Evolutionary conservation across 345 rosid genomes (phyloP).

Genomic region (Carallia brachiata): DNA sequence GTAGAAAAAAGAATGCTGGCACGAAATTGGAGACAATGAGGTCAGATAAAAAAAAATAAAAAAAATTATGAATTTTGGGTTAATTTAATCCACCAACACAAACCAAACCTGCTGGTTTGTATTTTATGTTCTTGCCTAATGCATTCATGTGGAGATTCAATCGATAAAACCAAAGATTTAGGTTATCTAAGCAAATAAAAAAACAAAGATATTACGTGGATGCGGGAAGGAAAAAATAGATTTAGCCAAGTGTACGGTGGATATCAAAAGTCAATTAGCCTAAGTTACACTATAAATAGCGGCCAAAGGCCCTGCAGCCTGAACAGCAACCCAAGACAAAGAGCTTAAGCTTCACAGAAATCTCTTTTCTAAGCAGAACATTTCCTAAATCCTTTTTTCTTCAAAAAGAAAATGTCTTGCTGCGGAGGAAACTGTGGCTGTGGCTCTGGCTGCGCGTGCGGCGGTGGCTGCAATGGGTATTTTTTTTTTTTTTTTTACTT

Average conservation of each 20-base stretch:
- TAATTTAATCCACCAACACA: no score
- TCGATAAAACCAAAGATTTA: not conserved
- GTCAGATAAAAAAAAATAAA: no score
- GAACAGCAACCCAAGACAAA: not conserved
- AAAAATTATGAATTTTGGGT: no score
- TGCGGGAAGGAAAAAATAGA: not conserved
- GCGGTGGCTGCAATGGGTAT: constrained; percentile 18
- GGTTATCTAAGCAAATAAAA: not conserved
- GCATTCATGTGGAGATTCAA: no score
- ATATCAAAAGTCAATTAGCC: not conserved
- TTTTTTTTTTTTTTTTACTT: not conserved
- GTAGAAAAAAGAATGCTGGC: no score
- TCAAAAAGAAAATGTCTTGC: constrained; percentile 12
- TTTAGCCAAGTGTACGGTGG: constrained; percentile 37
- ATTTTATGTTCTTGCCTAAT: no score
- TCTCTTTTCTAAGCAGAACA: not conserved
- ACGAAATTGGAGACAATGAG: no score
- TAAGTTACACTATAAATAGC: constrained; percentile 17
- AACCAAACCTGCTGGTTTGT: no score
- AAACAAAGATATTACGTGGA: not conserved
- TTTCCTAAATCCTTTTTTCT: not conserved
- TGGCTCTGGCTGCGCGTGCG: constrained; percentile 23
- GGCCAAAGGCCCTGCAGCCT: rapidly evolving
- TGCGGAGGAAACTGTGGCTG: constrained; percentile 27
- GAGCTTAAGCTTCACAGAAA: not conserved